These are phyloP conservation scores for Biscogniauxia sp. DNA, from an alignment of 2,329 filamentous ascomycete species.

Conservation along the genomic window DNA sequence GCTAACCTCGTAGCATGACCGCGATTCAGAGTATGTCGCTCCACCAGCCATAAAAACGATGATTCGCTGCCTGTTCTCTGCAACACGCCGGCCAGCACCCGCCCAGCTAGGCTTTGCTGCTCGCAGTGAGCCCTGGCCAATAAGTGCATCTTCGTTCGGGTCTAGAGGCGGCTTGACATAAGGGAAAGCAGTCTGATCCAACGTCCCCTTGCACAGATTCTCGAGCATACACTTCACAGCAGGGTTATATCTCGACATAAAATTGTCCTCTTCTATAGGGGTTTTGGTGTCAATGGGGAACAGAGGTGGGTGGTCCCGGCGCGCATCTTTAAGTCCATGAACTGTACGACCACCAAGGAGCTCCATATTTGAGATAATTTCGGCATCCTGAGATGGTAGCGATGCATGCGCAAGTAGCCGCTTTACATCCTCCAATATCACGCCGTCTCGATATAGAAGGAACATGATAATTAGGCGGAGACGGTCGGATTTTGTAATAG, in stretches of 20 bases:
- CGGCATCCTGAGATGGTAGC: conserved; percentile 70
- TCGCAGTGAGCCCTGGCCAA: conserved; percentile 72
- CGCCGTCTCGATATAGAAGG: conserved; percentile 79
- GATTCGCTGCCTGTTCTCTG: conserved; percentile 83
- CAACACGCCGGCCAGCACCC: conserved; percentile 68
- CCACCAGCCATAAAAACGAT: conserved; percentile 95
- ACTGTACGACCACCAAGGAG: conserved; percentile 74
- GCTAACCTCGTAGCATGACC: conserved; percentile 84
- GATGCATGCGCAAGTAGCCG: conserved; percentile 81
- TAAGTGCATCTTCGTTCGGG: conserved; percentile 56
- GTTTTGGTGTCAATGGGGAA: conserved; percentile 66
- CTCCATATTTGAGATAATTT: conserved; percentile 74
- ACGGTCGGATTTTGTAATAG: conserved; percentile 68
- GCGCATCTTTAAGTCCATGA: conserved; percentile 71
- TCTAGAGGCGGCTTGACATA: conserved; percentile 70
- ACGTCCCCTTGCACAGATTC: conserved; percentile 61
- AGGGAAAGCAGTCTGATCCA: conserved; percentile 68
- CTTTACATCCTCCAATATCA: conserved; percentile 79
- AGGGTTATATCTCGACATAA: conserved; percentile 83
- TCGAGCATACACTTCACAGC: conserved; percentile 82
- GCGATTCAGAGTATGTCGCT: conserved; percentile 87
- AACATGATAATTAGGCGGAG: conserved; percentile 84
- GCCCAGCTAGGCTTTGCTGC: conserved; percentile 96
- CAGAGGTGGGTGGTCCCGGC: conserved; percentile 61
- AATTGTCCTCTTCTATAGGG: conserved; percentile 68